Conservation (phyloP, 192 early-diverging fungal genomes). For the Backusella australiensis region DNA sequence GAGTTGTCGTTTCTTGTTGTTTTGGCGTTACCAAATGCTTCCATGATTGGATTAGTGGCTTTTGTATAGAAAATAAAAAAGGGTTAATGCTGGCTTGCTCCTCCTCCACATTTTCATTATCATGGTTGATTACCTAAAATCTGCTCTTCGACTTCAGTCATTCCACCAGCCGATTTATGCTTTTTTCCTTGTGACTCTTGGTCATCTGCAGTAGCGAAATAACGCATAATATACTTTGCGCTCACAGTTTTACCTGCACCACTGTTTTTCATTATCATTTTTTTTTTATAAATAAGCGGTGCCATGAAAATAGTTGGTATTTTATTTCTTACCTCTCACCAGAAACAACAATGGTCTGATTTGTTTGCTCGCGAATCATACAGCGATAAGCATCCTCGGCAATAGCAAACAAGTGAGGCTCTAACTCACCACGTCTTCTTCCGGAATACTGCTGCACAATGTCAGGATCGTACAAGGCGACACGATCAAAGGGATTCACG, state of each 20-base stretch:
- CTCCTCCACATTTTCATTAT: background rate
- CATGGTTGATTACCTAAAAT: conserved; percentile 51
- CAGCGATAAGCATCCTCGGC: conserved; percentile 96
- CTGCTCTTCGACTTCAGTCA: conserved; percentile 79
- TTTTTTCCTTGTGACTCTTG: conserved; percentile 46
- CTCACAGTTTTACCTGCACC: conserved; percentile 97
- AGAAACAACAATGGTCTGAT: conserved; percentile 98
- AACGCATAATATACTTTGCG: conserved; percentile 98
- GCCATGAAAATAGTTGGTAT: too few relatives aligned
- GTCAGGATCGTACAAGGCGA: conserved; percentile 89
- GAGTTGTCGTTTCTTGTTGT: conserved; percentile 99
- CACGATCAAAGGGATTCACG: conserved; percentile 90
- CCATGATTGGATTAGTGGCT: conserved; percentile 98
- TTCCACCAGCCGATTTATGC: conserved; percentile 42
- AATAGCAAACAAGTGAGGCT: conserved; percentile 98
- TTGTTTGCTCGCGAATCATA: conserved; percentile 89
- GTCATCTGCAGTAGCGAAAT: conserved; percentile 85
- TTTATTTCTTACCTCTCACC: conserved; percentile 69
- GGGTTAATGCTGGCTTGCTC: background rate
- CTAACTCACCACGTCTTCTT: conserved; percentile 87
- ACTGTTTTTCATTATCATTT: conserved; percentile 6
- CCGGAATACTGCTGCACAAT: conserved; percentile 93
- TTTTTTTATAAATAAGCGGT: too few relatives aligned
- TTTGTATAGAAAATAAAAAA: background rate
- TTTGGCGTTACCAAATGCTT: conserved; percentile 99